Evolutionary conservation across 352 stramenopile species (phyloP), one percentile per base, ranked within the genome.

Genomic region (Hyaloperonospora brassicae): DNA sequence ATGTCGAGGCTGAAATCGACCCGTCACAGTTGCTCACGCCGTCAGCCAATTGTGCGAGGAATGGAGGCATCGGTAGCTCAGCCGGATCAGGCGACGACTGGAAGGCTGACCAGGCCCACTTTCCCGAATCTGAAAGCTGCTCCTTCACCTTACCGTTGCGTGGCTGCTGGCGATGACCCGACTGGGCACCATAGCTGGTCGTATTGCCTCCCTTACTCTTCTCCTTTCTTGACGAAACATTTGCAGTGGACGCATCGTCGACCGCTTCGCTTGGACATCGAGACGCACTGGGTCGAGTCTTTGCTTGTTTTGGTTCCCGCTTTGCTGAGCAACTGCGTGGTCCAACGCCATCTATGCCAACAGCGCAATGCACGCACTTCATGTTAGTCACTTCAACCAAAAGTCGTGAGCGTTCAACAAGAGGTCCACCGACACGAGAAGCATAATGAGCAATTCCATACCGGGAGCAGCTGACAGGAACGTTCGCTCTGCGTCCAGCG

Each of bases 91-190:
- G 81, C 3, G 81, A 89, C 21, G 78, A 87, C 61, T 92, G 81
- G 52, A 92, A 92, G 25, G 79, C 79, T 45, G 79, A 89, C 81
- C 81, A 92, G 9, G 81, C 81, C 79, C 79, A 92, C 50, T 92
- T 91, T 38, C 77, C 75, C 4, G 65, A 70, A 0, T 72, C 56
- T 36, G 76, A 86, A 5, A 79, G 52, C 41, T 83, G 68, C 43
- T 81, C 65, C 45, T 86, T 83, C 47, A 63, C 52, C 57, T 83
- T 74, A 1, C 52, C 45, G 49, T 56, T 60, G n/a, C 53, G 53
- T 24, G 56, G 10, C 50, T 59, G 55, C 22, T 63, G 52, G 36
- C 35, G 54, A 52, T 57, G 72, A 53, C n/a, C 70, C 7, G 40
- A 36, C 10, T 60, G 45, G 3, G 44, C 44, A 12, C 61, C 59